Base-by-base conservation (phyloP, 306 rosid genomes). In the Glycine tomentella region DNA sequence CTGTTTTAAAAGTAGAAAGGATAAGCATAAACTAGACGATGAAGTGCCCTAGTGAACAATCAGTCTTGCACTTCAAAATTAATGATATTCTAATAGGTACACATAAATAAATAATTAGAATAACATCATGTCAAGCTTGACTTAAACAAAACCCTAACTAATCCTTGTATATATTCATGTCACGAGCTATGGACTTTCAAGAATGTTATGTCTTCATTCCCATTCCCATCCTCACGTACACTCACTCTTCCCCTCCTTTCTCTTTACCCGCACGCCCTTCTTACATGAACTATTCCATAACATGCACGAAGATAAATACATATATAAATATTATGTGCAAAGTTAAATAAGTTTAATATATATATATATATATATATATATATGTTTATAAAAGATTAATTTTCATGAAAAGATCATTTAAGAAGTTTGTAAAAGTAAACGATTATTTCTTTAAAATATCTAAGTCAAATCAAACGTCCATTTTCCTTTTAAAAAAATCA, bases 1-100 rank as follows among this genome's bases (percentile, higher is more conserved):
- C 31, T 25, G 31, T 25, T 25, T 25, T 25, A 38, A 38, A 38
- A 38, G 77, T 56, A 70, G 69, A 70, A 79, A 83, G 16, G 80
- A 34, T 69, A 45, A 0, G 14, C 53, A 64, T 55, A 34, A 69
- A 66, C 69, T 80, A 9, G 64, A 57, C 46, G 66, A 2, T 86
- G 76, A 80, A 80, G 89, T 86, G 67, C 69, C 36, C 38, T 38
- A 9, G 61, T 72, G 87, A 80, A 80, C 3, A 76, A 80, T 76
- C 61, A 76, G 5, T 66, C 67, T 44, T 67, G 40, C 72, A 86
- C 85, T 83, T 86, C 84, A 59, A 82, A 74, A 71, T 33, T 79
- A 52, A 11, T 74, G n/a, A 74, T 81, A 57, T 65, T 79, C 17
- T 74, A 59, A 74, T 49, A 4, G 15, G 31, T 15, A 11, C 46